Percentiles rank a stretch among this genome's conserved stretches.
These are phyloP conservation scores for Taphrina deformans DNA, from an alignment of 1,139 yeast genomes.

Conservation along the genomic window DNA sequence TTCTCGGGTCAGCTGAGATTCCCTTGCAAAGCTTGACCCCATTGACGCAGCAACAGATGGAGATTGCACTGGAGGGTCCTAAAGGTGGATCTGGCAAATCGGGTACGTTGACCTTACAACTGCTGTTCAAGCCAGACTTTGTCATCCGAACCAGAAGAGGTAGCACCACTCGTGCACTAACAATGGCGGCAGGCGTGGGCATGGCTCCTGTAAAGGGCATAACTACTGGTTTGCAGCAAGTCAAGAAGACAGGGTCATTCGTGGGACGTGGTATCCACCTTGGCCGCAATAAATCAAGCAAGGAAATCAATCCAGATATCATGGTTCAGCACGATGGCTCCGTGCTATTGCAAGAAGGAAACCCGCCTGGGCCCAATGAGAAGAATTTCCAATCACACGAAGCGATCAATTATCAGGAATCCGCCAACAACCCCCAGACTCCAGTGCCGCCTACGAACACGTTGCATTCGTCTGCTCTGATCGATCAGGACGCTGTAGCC, in stretches of 20 bases:
- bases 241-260: constrained; percentile 19
- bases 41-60: constrained; percentile 54
- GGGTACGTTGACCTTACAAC: constrained; percentile 62
- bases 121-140: constrained; percentile 70
- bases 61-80: constrained; percentile 57
- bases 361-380: background rate
- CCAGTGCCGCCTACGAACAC: background rate
- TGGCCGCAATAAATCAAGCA: background rate
- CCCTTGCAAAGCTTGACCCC: constrained; percentile 64
- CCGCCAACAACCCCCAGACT: background rate
- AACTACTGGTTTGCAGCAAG: constrained; percentile 39
- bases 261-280: constrained; percentile 16
- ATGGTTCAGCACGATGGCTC: background rate
- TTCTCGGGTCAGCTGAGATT: constrained; percentile 66
- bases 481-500: background rate
- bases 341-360: background rate
- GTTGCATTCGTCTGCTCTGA: background rate
- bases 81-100: constrained; percentile 52
- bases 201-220: constrained; percentile 42
- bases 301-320: background rate
- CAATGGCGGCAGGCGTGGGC: constrained; percentile 39
- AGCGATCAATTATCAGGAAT: background rate
- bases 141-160: constrained; percentile 49
- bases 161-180: constrained; percentile 34
- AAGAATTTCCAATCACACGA: background rate